Conservation (phyloP, 1,284 basidiomycete species). For the Somion occarium region DNA sequence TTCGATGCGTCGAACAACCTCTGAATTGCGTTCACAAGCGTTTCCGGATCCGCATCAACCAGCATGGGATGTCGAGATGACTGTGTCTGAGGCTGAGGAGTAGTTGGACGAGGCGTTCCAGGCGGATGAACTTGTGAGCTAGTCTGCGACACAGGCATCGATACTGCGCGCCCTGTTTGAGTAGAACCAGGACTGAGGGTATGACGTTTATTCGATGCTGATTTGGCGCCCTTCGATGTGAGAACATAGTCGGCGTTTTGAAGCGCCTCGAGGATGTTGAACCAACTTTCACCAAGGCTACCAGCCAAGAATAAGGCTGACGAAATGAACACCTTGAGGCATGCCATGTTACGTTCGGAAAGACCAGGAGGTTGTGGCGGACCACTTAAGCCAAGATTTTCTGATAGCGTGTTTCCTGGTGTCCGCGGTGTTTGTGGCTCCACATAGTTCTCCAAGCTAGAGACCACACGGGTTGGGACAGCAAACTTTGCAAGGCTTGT, state of each 20-base stretch:
- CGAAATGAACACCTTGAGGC: constrained; percentile 78
- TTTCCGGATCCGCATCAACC: constrained; percentile 73
- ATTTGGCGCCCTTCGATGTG: constrained; percentile 45
- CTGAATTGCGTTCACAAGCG: constrained; percentile 68
- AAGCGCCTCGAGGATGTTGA: constrained; percentile 82
- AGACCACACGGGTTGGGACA: constrained; percentile 84
- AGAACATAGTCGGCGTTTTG: constrained; percentile 93
- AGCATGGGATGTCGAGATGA: constrained; percentile 52
- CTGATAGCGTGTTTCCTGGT: constrained; percentile 53
- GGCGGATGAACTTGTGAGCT: constrained; percentile 7
- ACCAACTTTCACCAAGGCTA: constrained; percentile 86
- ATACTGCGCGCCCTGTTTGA: constrained; percentile 32
- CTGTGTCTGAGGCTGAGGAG: constrained; percentile 11
- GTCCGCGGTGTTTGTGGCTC: constrained; percentile 62
- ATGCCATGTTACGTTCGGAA: constrained; percentile 87
- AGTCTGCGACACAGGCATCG: constrained; percentile 27
- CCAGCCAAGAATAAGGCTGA: constrained; percentile 82
- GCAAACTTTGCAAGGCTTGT: constrained; percentile 84
- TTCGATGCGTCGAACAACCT: constrained; percentile 81
- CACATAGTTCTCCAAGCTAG: constrained; percentile 70
- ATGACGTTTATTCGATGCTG: constrained; percentile 30
- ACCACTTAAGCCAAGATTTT: constrained; percentile 62
- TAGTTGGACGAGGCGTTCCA: constrained; percentile 6
- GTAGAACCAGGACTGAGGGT: constrained; percentile 23
- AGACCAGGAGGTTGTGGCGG: constrained; percentile 63